Conservation (phyloP, 306 rosid species). For the barrel medic (Medicago truncatula) region DNA sequence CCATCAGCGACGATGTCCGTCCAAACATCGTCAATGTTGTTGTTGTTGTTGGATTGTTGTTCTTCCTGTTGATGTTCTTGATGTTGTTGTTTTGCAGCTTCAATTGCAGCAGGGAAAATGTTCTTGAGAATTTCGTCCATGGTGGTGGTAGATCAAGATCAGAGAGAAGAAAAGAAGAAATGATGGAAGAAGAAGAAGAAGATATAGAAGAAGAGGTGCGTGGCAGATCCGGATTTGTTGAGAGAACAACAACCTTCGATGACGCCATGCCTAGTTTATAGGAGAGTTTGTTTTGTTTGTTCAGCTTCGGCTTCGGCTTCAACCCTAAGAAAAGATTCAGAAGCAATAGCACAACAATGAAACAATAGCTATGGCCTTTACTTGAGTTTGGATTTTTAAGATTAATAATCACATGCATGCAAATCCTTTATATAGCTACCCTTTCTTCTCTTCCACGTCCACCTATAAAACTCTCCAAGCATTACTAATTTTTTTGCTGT, state of each 20-base stretch:
- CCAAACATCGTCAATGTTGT: conserved; percentile 61
- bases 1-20: conserved; percentile 60
- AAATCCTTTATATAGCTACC: no score
- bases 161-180: conserved; percentile 23
- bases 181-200: conserved; percentile 24
- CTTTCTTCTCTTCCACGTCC: no score
- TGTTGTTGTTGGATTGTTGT: neutral
- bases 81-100: neutral
- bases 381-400: no score
- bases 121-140: conserved; percentile 81
- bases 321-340: neutral
- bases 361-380: no score
- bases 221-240: conserved; percentile 84
- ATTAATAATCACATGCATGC: no score
- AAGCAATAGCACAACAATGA: no score
- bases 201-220: conserved; percentile 68
- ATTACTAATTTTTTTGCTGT: no score
- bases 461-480: no score
- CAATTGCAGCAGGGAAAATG: conserved; percentile 42
- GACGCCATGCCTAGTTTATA: conserved; percentile 72
- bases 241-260: conserved; percentile 59
- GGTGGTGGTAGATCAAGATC: neutral
- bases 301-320: neutral
- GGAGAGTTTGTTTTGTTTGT: conserved; percentile 16
- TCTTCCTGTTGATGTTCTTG: neutral